phyloP scores from a whole-genome alignment of 495 filamentous ascomycete genomes.

The Saxispiralis lemnorum region DNA sequence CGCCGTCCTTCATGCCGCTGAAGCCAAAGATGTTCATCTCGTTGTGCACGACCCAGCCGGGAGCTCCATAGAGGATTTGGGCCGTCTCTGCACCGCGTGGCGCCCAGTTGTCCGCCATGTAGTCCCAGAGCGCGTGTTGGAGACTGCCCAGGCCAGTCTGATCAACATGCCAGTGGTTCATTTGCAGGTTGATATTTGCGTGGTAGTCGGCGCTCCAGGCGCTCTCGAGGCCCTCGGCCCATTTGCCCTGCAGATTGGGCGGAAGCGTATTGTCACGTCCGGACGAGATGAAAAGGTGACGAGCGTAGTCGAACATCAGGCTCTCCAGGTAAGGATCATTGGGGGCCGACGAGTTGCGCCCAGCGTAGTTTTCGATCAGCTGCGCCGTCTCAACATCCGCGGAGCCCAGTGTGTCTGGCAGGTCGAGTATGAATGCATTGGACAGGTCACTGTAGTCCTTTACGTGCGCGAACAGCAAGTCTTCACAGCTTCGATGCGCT shows the following conservation, averaged over 20 bases:
- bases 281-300: constrained; percentile 27
- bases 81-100: constrained; percentile 34
- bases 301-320: constrained; percentile 12
- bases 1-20: constrained; percentile 28
- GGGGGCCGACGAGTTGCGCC: too few species aligned
- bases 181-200: constrained; percentile 36
- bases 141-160: constrained; percentile 23
- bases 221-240: constrained; percentile 22
- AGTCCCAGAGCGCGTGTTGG: constrained; percentile 26
- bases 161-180: constrained; percentile 32
- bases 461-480: constrained; percentile 24
- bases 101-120: constrained; percentile 35
- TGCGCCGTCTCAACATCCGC: constrained; percentile 23
- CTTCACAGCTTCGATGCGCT: constrained; percentile 16
- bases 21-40: constrained; percentile 36
- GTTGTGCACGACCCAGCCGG: constrained; percentile 32
- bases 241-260: constrained; percentile 32
- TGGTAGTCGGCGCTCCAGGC: constrained; percentile 35
- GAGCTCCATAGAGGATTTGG: constrained; percentile 28
- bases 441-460: constrained; percentile 26
- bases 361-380: constrained; percentile 15
- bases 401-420: constrained; percentile 27
- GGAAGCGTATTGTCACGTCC: constrained; percentile 27
- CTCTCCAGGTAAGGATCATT: constrained; percentile 12
- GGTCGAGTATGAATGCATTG: constrained; percentile 23